Evolutionary conservation across 371 early-diverging fungal genomes (phyloP).

Genomic region (Mucor lusitanicus): DNA sequence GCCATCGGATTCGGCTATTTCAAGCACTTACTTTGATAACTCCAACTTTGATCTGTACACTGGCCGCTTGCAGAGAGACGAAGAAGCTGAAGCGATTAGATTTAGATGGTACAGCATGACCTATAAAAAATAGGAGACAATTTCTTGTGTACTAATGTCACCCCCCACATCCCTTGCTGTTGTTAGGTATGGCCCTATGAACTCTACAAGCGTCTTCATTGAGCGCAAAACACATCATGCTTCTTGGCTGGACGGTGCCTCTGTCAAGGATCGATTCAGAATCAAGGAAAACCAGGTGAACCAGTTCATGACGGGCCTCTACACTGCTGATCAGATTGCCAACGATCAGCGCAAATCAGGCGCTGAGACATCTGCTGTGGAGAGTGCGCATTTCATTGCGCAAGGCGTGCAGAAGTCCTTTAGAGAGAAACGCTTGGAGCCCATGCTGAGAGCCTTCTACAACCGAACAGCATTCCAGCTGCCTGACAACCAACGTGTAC

Average conservation of each 20-base stretch:
- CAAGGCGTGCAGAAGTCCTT: slow-evolving; percentile 80
- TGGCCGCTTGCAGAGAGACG: slow-evolving; percentile 84
- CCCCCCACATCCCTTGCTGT: slow-evolving; percentile 33
- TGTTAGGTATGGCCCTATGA: slow-evolving; percentile 67
- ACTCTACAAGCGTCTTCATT: slow-evolving; percentile 72
- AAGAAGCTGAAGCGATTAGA: slow-evolving; percentile 87
- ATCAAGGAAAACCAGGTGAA: slow-evolving; percentile 45
- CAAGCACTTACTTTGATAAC: slow-evolving; percentile 30
- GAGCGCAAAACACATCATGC: slow-evolving; percentile 97
- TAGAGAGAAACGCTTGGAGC: slow-evolving; percentile 71
- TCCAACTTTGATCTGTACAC: slow-evolving; percentile 32
- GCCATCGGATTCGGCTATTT: slow-evolving; percentile 27
- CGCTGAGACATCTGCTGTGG: slow-evolving; percentile 50
- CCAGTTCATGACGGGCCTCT: slow-evolving; percentile 47
- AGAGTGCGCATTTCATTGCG: slow-evolving; percentile 26
- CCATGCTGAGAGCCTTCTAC: slow-evolving; percentile 91
- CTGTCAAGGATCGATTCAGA: slow-evolving; percentile 58
- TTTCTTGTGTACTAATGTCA: slow-evolving; percentile 5
- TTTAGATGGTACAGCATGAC: slow-evolving; percentile 82
- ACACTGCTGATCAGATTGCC: slow-evolving; percentile 83
- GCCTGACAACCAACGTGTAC: slow-evolving; percentile 92
- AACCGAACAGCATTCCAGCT: slow-evolving; percentile 98
- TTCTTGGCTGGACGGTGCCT: slow-evolving; percentile 93
- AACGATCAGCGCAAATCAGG: slow-evolving; percentile 73
- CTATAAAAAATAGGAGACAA: background rate